These are phyloP conservation scores for Geranomyces variabilis DNA, from an alignment of 192 early-diverging fungal species.

Conservation along the genomic window DNA sequence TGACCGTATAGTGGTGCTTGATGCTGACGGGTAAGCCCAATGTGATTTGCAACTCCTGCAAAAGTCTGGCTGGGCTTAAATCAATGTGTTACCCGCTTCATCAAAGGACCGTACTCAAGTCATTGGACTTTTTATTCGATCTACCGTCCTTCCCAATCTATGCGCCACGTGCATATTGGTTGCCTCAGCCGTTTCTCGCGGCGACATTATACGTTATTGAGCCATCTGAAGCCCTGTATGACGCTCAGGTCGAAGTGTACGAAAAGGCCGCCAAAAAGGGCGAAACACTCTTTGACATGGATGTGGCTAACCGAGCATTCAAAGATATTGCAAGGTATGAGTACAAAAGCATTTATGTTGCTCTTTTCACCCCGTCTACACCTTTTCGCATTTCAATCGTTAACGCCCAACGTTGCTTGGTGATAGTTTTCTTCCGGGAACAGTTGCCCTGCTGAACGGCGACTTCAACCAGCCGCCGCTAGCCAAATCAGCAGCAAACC, in stretches of 20 bases:
- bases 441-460: constrained; percentile 15
- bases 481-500: not conserved
- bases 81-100: no score
- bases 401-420: no score
- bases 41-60: no score
- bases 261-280: not conserved
- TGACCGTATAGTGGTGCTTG: constrained; percentile 9
- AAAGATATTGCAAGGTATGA: not conserved
- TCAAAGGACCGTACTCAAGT: constrained; percentile 6
- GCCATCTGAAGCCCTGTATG: constrained; percentile 14
- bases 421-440: constrained; percentile 24
- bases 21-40: constrained; percentile 20
- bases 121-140: constrained; percentile 25
- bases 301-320: constrained; percentile 26
- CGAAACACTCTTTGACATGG: constrained; percentile 30
- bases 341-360: no score
- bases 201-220: constrained; percentile 23
- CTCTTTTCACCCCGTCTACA: no score
- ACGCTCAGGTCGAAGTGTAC: not conserved
- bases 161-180: constrained; percentile 30
- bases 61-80: no score
- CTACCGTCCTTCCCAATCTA: constrained; percentile 16
- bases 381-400: no score
- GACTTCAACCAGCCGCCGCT: not conserved
- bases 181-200: constrained; percentile 19